These are phyloP conservation scores for Rhizopogon vesiculosus DNA, from an alignment of 768 basidiomycete genomes.

Conservation along the genomic window DNA sequence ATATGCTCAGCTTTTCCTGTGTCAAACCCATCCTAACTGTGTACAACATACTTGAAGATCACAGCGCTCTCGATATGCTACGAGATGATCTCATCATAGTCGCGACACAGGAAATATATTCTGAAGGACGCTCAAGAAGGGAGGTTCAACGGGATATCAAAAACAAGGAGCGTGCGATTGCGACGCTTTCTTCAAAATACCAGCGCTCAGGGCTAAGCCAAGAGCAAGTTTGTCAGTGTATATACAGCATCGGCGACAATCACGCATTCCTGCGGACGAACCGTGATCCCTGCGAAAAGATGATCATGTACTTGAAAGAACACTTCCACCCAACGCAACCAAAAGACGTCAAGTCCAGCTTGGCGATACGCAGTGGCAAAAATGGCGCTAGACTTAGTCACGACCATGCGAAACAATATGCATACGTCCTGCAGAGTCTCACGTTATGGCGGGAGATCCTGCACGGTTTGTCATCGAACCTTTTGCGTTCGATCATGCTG, in stretches of 20 bases:
- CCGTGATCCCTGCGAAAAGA: constrained; percentile 82
- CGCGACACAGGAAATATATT: constrained; percentile 80
- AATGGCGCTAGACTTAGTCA: constrained; percentile 79
- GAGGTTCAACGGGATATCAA: constrained; percentile 86
- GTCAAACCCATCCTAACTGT: constrained; percentile 77
- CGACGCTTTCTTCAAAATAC: constrained; percentile 63
- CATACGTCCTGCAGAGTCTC: constrained; percentile 81
- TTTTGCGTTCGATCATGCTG: constrained; percentile 3
- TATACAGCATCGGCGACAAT: constrained; percentile 89
- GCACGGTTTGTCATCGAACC: constrained; percentile 47
- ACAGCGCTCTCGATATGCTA: constrained; percentile 61
- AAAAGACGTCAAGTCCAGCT: constrained; percentile 56
- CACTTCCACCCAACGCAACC: constrained; percentile 74
- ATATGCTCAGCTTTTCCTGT: constrained; percentile 75
- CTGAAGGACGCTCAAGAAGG: constrained; percentile 63
- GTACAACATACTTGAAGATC: constrained; percentile 57
- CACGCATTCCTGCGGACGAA: constrained; percentile 84
- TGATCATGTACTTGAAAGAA: constrained; percentile 73
- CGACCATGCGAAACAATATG: constrained; percentile 81
- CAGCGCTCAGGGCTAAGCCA: constrained; percentile 52
- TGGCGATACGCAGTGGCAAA: constrained; percentile 79
- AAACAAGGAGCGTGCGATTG: constrained; percentile 80
- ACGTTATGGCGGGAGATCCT: constrained; percentile 85
- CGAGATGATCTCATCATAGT: constrained; percentile 70
- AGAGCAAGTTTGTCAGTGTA: constrained; percentile 69